A percentile compares a stretch with the other conserved stretches of the same genome.
Evolutionary conservation across 768 basidiomycete species (phyloP).

Genomic region (Boletus vinaceobasis): DNA sequence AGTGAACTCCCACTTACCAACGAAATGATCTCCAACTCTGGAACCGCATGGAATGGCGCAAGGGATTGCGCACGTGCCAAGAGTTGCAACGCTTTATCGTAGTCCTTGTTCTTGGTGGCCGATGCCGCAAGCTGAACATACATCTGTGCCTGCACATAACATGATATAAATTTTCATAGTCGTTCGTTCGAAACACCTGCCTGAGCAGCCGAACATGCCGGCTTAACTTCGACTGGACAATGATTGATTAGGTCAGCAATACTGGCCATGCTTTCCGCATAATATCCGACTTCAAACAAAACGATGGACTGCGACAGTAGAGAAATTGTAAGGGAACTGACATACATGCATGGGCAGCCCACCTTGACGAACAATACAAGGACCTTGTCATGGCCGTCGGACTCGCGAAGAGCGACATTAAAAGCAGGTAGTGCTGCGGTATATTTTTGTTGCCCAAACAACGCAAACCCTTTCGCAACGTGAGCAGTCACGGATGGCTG

Average conservation of each 20-base stretch:
- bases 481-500: constrained; percentile 7
- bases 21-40: neutral
- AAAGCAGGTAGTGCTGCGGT: constrained; percentile 1
- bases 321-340: neutral
- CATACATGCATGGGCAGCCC: neutral
- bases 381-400: constrained; percentile 3
- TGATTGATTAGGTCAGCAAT: constrained; percentile 1
- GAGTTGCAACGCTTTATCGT: neutral
- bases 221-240: constrained; percentile 1
- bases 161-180: neutral
- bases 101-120: neutral
- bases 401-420: constrained; percentile 6
- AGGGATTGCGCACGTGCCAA: constrained; percentile 1
- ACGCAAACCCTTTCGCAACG: constrained; percentile 5
- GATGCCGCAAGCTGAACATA: constrained; percentile 1
- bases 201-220: constrained; percentile 3
- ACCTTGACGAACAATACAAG: constrained; percentile 5
- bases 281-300: constrained; percentile 9
- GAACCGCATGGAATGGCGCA: neutral
- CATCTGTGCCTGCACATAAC: constrained; percentile 3
- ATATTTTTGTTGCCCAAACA: constrained; percentile 8
- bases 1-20: neutral
- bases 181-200: neutral
- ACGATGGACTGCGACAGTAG: neutral
- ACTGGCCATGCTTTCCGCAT: constrained; percentile 11